Percentiles rank a stretch among this genome's conserved stretches.
phyloP scores from a whole-genome alignment of 345 rosid species.

The Eucalyptus leucophloia region DNA sequence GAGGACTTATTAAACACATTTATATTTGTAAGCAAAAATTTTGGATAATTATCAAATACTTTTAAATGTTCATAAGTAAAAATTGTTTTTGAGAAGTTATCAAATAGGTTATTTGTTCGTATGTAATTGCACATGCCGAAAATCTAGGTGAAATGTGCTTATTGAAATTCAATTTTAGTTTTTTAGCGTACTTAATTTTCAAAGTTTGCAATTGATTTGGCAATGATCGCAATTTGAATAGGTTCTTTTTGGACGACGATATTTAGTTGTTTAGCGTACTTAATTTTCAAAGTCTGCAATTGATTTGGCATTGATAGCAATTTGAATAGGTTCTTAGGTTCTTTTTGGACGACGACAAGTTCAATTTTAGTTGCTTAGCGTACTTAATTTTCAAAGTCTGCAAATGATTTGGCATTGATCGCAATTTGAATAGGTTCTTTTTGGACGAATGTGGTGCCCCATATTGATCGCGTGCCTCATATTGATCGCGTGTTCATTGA shows the following conservation, averaged over 20 bases:
- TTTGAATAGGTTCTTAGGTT: too few species aligned
- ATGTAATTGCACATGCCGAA: background rate
- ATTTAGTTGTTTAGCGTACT: background rate
- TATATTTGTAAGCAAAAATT: too few species aligned
- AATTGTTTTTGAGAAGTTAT: too few species aligned
- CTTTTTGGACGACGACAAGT: too few species aligned
- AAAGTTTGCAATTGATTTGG: background rate
- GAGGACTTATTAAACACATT: too few species aligned
- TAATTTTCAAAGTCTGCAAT: background rate
- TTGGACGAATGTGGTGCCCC: background rate
- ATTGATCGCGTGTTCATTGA: background rate
- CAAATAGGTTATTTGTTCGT: too few species aligned
- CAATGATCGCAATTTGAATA: background rate
- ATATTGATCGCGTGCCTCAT: background rate
- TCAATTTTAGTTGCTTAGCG: too few species aligned
- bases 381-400: too few species aligned
- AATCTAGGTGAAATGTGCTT: background rate
- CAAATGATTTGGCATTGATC: background rate
- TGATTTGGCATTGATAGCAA: background rate
- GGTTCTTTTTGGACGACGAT: background rate
- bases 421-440: background rate
- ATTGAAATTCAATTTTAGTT: background rate
- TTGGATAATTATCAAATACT: too few species aligned
- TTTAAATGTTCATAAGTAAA: too few species aligned
- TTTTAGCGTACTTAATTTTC: too few species aligned